Evolutionary conservation across 352 stramenopile genomes (phyloP).

Genomic region (Globisporangium takayamanum): DNA sequence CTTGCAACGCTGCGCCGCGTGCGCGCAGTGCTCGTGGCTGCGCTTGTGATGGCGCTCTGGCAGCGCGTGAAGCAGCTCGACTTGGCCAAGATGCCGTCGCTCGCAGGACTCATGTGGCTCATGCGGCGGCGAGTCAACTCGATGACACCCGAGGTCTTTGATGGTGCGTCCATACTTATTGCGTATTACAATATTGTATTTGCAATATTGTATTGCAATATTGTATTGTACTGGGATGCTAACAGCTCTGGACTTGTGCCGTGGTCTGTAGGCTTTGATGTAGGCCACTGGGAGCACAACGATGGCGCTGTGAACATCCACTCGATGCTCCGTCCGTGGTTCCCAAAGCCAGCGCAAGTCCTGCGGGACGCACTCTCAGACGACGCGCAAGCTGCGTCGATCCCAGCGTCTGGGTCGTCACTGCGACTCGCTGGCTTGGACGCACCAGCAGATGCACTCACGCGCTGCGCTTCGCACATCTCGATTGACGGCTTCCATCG

Average conservation of each 20-base stretch:
- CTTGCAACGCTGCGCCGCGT: constrained; percentile 7
- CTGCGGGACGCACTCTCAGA: constrained; percentile 13
- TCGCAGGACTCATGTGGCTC: constrained; percentile 57
- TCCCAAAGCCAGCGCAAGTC: constrained; percentile 41
- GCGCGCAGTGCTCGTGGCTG: constrained; percentile 9
- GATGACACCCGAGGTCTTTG: constrained; percentile 43
- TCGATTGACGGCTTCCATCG: constrained; percentile 62
- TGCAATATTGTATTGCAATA: neutral
- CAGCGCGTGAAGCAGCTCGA: constrained; percentile 41
- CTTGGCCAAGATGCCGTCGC: constrained; percentile 52
- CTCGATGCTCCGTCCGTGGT: constrained; percentile 67
- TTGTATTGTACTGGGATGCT: too few species aligned
- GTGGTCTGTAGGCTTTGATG: constrained; percentile 33
- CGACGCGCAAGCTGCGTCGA: constrained; percentile 22
- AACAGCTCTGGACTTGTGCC: too few species aligned
- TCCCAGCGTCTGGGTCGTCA: constrained; percentile 30
- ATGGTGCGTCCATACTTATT: constrained; percentile 19
- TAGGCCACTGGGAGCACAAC: constrained; percentile 59
- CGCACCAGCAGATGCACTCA: constrained; percentile 11
- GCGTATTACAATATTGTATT: neutral
- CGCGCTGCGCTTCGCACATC: constrained; percentile 59
- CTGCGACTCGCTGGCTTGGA: constrained; percentile 22
- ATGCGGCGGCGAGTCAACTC: constrained; percentile 42
- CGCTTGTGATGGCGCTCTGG: constrained; percentile 24
- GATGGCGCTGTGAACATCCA: constrained; percentile 69